Conservation (phyloP, 1,139 yeast genomes). For the Protomyces inundatus region DNA sequence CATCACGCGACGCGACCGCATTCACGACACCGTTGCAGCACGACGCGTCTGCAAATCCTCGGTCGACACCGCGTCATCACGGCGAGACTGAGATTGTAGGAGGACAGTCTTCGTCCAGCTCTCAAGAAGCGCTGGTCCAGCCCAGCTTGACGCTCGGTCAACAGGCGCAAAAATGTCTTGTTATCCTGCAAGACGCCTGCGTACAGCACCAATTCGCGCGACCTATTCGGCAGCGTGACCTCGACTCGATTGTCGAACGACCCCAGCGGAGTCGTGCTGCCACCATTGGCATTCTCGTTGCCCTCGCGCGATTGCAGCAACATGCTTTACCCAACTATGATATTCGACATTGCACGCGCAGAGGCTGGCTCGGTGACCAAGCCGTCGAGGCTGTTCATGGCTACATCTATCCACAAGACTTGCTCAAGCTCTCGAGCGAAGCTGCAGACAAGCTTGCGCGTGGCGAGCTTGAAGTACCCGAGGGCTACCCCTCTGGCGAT, state of each 20-base stretch:
- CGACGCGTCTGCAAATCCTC: not conserved
- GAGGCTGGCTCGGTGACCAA: slow-evolving; percentile 21
- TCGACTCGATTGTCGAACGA: slow-evolving; percentile 70
- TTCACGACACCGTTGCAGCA: not conserved
- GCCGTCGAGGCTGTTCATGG: slow-evolving; percentile 78
- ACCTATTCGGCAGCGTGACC: slow-evolving; percentile 58
- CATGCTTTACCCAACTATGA: slow-evolving; percentile 34
- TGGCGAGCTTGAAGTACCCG: slow-evolving; percentile 68
- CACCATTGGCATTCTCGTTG: slow-evolving; percentile 65
- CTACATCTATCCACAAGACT: slow-evolving; percentile 58
- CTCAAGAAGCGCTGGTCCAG: too few species aligned
- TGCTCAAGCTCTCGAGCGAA: slow-evolving; percentile 56
- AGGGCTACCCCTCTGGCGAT: slow-evolving; percentile 79
- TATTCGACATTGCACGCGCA: slow-evolving; percentile 13
- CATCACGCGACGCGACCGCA: not conserved
- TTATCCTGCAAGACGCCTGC: slow-evolving; percentile 33
- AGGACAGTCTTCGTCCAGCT: too few species aligned
- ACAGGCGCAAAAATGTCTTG: slow-evolving; percentile 1
- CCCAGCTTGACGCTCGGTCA: not conserved
- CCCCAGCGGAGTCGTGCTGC: slow-evolving; percentile 76
- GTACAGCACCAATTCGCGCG: slow-evolving; percentile 57
- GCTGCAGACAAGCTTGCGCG: slow-evolving; percentile 54
- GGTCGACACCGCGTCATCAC: not conserved
- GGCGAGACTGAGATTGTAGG: not conserved
- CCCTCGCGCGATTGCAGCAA: slow-evolving; percentile 47